Evolutionary conservation across 495 filamentous ascomycete genomes (phyloP), one percentile per base, ranked within the genome.

Genomic region (Penicillium cataractarum): DNA sequence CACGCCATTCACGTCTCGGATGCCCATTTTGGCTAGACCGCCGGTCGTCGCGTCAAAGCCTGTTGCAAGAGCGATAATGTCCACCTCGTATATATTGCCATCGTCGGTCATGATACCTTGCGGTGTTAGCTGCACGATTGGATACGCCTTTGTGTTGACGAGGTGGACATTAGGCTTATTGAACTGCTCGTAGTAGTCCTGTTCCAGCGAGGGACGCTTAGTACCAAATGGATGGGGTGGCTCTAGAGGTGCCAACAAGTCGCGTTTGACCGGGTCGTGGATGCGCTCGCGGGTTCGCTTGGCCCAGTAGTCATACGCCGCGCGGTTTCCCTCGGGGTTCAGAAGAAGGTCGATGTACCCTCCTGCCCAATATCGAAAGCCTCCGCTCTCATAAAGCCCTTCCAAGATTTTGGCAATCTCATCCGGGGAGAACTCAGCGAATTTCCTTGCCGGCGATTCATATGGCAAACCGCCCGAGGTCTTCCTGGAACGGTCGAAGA

Each of bases 121-220:
- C 12, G 42, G 50, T 2, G 65, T 73, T 27, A 89, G 74, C 17
- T 76, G 76, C 0, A 65, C 70, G 39, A 89, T 83, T 0, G 80
- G 76, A 59, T 83, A 84, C 0, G 67, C 40, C 2, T 79, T 76
- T 58, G 83, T 78, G 65, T 84, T 73, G 31, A 89, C 74, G 12
- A 89, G 48, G 29, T 86, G 71, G 19, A 88, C 84, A 60, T 82
- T 83, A 0, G 77, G 72, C 19, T 73, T 68, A 60, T 88, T 84
- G 71, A 88, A 84, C 37, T 80, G 76, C 62, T 88, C 86, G 60
- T 82, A 88, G 70, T 83, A 89, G 48, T 80, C 70, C 24, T 73
- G 60, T 60, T 88, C 84, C 6, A 89, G 74, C 17, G 76, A 82
- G 2, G 82, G 80, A 0, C 86, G 77, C 65, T 87, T 88, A 8